Percentiles rank a stretch among this genome's conserved stretches.
Evolutionary conservation across 2,329 filamentous ascomycete species (phyloP).

Genomic region (Ophiostoma australiae): DNA sequence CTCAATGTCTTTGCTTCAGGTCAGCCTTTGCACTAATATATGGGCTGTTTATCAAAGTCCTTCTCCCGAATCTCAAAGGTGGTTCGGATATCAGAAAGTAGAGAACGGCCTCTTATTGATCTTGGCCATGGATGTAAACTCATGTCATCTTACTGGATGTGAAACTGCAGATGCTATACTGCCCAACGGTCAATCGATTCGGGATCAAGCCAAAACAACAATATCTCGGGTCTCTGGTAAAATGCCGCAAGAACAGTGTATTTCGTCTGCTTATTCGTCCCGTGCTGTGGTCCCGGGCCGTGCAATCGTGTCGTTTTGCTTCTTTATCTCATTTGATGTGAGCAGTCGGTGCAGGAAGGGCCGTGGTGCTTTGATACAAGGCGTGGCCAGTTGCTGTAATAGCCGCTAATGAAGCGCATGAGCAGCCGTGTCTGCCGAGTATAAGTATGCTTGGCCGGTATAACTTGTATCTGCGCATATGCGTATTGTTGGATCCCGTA

Average conservation of each 20-base stretch:
- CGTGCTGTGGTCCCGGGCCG: neutral
- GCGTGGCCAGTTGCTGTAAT: neutral
- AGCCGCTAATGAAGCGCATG: neutral
- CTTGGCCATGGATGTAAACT: neutral
- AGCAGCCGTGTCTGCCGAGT: constrained; percentile 2
- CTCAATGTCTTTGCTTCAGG: neutral
- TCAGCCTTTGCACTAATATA: neutral
- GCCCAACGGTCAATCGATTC: neutral
- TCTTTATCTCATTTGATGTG: constrained; percentile 5
- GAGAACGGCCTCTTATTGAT: neutral
- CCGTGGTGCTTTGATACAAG: neutral
- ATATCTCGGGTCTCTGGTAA: neutral
- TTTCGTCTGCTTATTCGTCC: neutral
- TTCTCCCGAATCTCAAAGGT: neutral
- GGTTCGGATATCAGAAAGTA: neutral
- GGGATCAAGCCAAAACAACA: neutral
- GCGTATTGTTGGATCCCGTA: neutral
- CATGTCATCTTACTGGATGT: constrained; percentile 8
- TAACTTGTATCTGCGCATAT: neutral
- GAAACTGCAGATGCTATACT: neutral
- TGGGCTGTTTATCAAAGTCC: neutral
- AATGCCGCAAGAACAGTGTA: neutral
- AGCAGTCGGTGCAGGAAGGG: neutral
- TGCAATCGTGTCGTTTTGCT: neutral
- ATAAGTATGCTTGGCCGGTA: constrained; percentile 7